These are phyloP conservation scores for Micractinium sp. DNA, from an alignment of 139 green algal genomes.

Conservation along the genomic window DNA sequence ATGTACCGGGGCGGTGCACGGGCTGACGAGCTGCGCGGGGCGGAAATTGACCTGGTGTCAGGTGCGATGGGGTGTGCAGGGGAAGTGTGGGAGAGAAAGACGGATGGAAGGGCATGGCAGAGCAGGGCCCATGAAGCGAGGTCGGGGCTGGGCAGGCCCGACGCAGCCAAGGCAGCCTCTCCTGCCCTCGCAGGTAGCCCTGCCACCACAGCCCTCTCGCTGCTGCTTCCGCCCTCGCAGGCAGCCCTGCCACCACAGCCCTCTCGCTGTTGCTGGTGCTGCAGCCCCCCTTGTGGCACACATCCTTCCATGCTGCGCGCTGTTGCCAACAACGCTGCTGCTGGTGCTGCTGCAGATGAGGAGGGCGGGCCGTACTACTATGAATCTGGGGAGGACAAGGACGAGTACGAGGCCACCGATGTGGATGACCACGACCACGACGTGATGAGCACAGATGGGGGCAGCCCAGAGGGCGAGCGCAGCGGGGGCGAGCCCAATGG, in stretches of 20 bases:
- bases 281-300: neutral
- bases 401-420: neutral
- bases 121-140: neutral
- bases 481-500: neutral
- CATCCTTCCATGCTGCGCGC: neutral
- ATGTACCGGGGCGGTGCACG: neutral
- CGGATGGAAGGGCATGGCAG: no score
- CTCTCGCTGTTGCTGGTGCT: no score
- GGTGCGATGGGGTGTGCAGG: neutral
- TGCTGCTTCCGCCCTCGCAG: no score
- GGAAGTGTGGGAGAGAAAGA: neutral
- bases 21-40: constrained; percentile 2
- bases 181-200: neutral
- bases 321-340: no score
- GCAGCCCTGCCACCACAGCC: no score
- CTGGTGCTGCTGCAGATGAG: neutral
- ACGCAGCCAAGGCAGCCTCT: neutral
- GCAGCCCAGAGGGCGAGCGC: neutral
- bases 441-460: neutral
- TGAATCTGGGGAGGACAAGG: neutral
- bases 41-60: neutral
- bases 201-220: no score
- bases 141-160: no score
- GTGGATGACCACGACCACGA: neutral
- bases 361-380: neutral